These are phyloP conservation scores for Penicillium sp. DNA, from an alignment of 2,329 filamentous ascomycete species.

Conservation along the genomic window DNA sequence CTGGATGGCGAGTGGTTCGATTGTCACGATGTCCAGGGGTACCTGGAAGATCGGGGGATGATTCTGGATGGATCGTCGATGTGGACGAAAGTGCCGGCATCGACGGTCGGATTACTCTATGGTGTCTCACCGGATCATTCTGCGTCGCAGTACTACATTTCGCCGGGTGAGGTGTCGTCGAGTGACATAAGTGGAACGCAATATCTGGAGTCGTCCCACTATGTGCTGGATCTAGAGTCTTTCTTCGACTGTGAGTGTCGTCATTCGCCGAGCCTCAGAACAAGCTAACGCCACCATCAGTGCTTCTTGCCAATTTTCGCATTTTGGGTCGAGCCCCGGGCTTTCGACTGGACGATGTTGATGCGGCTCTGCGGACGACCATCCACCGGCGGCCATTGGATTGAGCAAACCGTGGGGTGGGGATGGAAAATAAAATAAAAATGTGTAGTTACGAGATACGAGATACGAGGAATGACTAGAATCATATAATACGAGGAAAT, in stretches of 20 bases:
- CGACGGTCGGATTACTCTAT: conserved; percentile 16
- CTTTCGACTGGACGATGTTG: conserved; percentile 36
- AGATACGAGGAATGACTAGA: background rate
- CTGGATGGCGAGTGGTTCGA: conserved; percentile 79
- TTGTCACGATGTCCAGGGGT: conserved; percentile 74
- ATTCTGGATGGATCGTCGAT: conserved; percentile 33
- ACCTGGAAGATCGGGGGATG: conserved; percentile 54
- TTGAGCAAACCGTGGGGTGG: background rate
- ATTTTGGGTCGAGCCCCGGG: conserved; percentile 42
- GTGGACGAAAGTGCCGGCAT: conserved; percentile 30
- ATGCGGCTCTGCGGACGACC: conserved; percentile 31
- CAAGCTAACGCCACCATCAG: conserved; percentile 11
- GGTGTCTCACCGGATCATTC: conserved; percentile 14
- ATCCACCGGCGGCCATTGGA: conserved; percentile 19
- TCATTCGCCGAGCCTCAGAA: background rate
- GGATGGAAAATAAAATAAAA: background rate
- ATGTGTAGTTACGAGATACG: background rate
- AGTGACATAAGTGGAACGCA: conserved; percentile 1
- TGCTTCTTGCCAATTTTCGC: conserved; percentile 31
- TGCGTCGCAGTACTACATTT: conserved; percentile 16
- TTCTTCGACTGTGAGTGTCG: conserved; percentile 32
- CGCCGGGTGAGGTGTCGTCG: conserved; percentile 1
- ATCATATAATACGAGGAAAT: conserved; percentile 5
- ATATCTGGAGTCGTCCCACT: conserved; percentile 3
- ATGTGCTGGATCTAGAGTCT: conserved; percentile 31